phyloP scores from a whole-genome alignment of 179 eudicot genomes.

The Monotropa hypopitys region DNA sequence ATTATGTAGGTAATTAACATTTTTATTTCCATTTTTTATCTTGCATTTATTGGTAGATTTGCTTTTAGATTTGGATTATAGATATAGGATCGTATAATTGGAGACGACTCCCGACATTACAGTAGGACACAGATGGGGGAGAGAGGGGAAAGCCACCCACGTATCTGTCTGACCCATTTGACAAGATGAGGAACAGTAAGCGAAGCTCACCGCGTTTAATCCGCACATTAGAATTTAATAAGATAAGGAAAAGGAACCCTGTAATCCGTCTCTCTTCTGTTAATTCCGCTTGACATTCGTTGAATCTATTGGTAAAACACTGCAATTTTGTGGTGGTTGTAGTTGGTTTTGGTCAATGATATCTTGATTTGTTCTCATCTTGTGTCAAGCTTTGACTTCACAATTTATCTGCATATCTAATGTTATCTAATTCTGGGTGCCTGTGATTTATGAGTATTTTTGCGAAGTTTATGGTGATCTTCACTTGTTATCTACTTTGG shows the following conservation, averaged over 20 bases:
- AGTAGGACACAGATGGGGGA: background rate
- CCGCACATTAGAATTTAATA: background rate
- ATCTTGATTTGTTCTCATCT: background rate
- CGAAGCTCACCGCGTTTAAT: background rate
- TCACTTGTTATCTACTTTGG: background rate
- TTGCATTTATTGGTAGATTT: background rate
- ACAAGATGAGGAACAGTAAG: background rate
- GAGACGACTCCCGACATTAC: conserved; percentile 4
- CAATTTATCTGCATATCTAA: background rate
- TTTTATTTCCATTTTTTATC: background rate
- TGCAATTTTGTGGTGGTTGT: background rate
- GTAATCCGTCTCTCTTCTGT: background rate
- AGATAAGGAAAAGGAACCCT: background rate
- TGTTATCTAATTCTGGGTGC: background rate
- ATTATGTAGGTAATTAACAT: too few relatives aligned
- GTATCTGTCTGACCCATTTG: conserved; percentile 3
- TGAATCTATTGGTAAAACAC: background rate
- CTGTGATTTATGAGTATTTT: background rate
- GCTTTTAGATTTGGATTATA: background rate
- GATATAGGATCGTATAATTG: conserved; percentile 3
- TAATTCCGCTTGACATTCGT: background rate
- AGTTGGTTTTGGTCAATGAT: background rate
- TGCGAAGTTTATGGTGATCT: background rate
- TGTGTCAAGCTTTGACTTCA: background rate
- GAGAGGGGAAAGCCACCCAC: background rate